Evolutionary conservation across 2,329 filamentous ascomycete genomes (phyloP).

Genomic region (Lasiodiplodia theobromae): DNA sequence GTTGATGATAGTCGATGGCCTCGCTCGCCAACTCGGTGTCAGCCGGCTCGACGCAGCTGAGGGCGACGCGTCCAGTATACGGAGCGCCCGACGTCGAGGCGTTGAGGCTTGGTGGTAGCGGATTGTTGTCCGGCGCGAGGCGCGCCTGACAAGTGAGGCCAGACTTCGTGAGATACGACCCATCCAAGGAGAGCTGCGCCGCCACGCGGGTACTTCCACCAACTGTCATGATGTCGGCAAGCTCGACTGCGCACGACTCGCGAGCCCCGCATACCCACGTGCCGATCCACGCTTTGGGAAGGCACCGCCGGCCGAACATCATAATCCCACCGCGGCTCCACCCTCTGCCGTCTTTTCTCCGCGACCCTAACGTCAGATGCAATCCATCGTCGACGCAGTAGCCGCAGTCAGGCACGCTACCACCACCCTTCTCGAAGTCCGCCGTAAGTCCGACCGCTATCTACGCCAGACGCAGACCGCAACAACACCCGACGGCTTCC

Average conservation of each 20-base stretch:
- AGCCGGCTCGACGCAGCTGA: slow-evolving; percentile 3
- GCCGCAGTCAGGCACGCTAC: slow-evolving; percentile 8
- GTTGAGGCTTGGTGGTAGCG: slow-evolving; percentile 16
- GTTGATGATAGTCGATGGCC: slow-evolving; percentile 3
- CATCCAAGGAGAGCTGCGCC: neutral
- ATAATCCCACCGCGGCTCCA: slow-evolving; percentile 25
- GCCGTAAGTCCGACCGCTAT: slow-evolving; percentile 16
- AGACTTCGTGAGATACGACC: neutral
- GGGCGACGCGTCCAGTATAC: neutral
- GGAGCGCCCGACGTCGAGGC: slow-evolving; percentile 12
- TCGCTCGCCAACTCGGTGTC: neutral
- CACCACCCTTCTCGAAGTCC: neutral
- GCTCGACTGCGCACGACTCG: neutral
- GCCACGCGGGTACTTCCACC: slow-evolving; percentile 22
- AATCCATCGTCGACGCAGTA: slow-evolving; percentile 7
- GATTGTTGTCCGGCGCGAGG: neutral
- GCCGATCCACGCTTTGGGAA: neutral
- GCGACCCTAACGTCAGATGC: neutral
- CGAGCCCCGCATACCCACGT: neutral
- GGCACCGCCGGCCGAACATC: slow-evolving; percentile 1
- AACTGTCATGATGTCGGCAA: slow-evolving; percentile 15
- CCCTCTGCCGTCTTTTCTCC: slow-evolving; percentile 17
- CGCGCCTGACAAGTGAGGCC: slow-evolving; percentile 16
- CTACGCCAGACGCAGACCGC: slow-evolving; percentile 17
- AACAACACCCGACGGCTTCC: neutral